Percentiles rank a stretch among this genome's conserved stretches.
phyloP scores from a whole-genome alignment of 495 filamentous ascomycete genomes.

The Clohesyomyces aquaticus region DNA sequence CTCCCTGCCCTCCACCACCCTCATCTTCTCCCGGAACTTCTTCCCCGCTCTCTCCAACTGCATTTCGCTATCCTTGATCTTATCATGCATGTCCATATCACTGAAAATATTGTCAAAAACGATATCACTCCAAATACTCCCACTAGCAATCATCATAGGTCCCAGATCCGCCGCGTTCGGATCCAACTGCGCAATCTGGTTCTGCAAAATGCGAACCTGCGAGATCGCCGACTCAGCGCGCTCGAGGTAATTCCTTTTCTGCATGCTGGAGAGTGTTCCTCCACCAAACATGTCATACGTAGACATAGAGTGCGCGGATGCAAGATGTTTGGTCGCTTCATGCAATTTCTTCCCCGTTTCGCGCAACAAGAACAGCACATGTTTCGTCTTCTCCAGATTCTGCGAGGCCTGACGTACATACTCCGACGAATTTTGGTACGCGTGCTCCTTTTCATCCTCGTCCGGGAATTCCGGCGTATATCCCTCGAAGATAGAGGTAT shows the following conservation, averaged over 20 bases:
- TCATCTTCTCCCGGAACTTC: conserved; percentile 36
- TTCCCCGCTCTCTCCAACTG: conserved; percentile 43
- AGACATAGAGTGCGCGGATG: conserved; percentile 35
- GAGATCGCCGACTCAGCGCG: conserved; percentile 42
- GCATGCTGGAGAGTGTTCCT: conserved; percentile 41
- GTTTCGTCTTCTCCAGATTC: conserved; percentile 39
- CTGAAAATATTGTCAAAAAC: conserved; percentile 56
- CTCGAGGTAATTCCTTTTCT: conserved; percentile 51
- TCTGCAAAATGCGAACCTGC: conserved; percentile 44
- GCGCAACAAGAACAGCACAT: conserved; percentile 36
- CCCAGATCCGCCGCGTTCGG: conserved; percentile 39
- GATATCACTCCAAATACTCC: conserved; percentile 50
- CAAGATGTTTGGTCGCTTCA: conserved; percentile 22
- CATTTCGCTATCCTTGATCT: conserved; percentile 49
- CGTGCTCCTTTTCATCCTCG: conserved; percentile 51
- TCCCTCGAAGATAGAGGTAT: conserved; percentile 51
- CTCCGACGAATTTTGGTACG: conserved; percentile 35
- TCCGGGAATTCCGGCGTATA: conserved; percentile 53
- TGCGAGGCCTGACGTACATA: conserved; percentile 38
- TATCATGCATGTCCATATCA: conserved; percentile 53
- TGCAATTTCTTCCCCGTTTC: conserved; percentile 28
- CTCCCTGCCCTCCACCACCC: conserved; percentile 36
- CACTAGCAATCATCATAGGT: conserved; percentile 44
- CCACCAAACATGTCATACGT: conserved; percentile 31
- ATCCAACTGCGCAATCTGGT: conserved; percentile 42